These are phyloP conservation scores for Tricholoma matsutake DNA, from an alignment of 768 basidiomycete genomes.

Conservation along the genomic window DNA sequence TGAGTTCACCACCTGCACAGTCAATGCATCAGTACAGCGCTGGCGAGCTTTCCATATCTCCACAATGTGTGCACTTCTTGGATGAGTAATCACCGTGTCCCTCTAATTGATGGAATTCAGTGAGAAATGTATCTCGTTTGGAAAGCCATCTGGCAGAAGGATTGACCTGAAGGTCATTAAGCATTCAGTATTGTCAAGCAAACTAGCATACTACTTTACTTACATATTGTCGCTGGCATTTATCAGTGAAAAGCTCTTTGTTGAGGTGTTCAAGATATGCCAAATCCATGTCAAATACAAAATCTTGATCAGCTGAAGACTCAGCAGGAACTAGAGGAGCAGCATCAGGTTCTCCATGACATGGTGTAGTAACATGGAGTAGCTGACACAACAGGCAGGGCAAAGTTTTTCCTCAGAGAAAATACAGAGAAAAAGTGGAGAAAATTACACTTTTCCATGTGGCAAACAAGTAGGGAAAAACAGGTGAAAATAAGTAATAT, in stretches of 20 bases:
- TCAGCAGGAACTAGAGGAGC: background rate
- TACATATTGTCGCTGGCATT: background rate
- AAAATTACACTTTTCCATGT: no score
- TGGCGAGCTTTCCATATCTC: background rate
- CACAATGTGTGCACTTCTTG: background rate
- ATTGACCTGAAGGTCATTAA: background rate
- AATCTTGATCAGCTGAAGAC: background rate
- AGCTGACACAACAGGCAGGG: no score
- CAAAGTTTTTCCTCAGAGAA: no score
- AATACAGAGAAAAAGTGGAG: no score
- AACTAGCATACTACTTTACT: background rate
- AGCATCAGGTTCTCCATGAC: background rate
- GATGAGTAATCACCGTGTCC: slow-evolving; percentile 3
- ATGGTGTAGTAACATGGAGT: background rate
- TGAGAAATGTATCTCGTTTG: slow-evolving; percentile 1
- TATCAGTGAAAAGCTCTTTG: background rate
- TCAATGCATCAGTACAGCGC: background rate
- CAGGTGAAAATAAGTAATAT: no score
- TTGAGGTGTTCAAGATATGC: background rate
- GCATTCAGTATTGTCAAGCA: background rate
- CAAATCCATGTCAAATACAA: background rate
- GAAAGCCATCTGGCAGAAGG: slow-evolving; percentile 1
- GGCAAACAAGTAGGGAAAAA: no score
- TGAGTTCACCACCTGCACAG: background rate
- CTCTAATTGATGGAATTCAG: slow-evolving; percentile 1